Base-by-base conservation (phyloP, 2,329 filamentous ascomycete species). In the Zymoseptoria pseudotritici region DNA sequence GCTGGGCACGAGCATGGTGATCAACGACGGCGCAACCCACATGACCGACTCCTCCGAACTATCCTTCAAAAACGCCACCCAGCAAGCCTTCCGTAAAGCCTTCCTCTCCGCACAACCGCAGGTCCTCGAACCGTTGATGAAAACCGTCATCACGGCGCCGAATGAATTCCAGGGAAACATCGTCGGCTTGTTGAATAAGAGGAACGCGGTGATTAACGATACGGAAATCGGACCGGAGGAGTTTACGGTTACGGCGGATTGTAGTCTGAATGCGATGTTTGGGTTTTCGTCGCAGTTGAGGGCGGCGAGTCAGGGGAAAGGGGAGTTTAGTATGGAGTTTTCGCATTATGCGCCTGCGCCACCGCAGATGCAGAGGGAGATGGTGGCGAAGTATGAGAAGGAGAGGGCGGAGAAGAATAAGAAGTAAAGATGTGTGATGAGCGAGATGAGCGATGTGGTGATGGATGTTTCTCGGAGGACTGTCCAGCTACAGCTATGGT, bases 281-380 rank as follows among this genome's bases (percentile, higher is more conserved):
- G 94, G 94, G 64, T 97, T 99, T 79, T 92, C 87, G 71, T 90
- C 87, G 50, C 90, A 96, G 77, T 78, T 99, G 67, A 85, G 94
- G 69, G 94, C 94, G 13, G 90, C 92, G 21, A 97, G 92, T 2
- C 94, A 99, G 79, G 94, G 94, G 63, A 99, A 99, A 83, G 94
- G 94, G 70, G 94, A 99, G 79, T 99, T 97, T 73, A 89, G 84
- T 70, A 97, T 99, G 94, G 94, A 99, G 78, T 99, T 99, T 72
- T 94, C 89, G 76, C 94, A 97, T 79, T 99, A 99, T 71, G 86
- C 89, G 56, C 82, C 91, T 56, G 91, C 94, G 61, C 89, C 92
- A 54, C 85, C 86, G 69, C 92, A 97, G 73, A 75, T 97, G 75
- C 94, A 99, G 88, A 88, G 83, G 75, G 86, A 89, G 73, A 75